phyloP scores from a whole-genome alignment of 106 monocot species.

The Xerophyta viscosa region DNA sequence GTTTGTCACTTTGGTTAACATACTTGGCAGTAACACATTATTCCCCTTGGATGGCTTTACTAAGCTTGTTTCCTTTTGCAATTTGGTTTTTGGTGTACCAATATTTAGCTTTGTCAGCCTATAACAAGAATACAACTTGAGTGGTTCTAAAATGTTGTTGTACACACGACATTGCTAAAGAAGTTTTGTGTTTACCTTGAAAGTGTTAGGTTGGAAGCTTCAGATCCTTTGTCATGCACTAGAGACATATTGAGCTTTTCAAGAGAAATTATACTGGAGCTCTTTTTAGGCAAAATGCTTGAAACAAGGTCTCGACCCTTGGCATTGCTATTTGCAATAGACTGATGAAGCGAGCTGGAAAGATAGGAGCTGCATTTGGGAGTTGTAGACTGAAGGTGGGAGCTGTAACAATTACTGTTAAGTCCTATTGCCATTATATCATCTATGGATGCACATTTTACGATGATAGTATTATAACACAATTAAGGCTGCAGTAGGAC shows the following conservation, averaged over 20 bases:
- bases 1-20: constrained; percentile 11
- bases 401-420: constrained; percentile 12
- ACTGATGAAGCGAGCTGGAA: constrained; percentile 6
- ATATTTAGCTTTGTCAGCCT: constrained; percentile 25
- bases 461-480: no score
- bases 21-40: constrained; percentile 5
- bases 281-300: constrained; percentile 4
- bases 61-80: no score
- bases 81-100: constrained; percentile 15
- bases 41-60: constrained; percentile 16
- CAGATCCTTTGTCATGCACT: constrained; percentile 19
- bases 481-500: no score
- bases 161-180: no score
- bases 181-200: constrained; percentile 16
- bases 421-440: no score
- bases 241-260: constrained; percentile 12
- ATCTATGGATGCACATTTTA: no score
- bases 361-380: no score
- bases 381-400: no score
- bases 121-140: not conserved
- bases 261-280: constrained; percentile 3
- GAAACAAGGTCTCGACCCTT: constrained; percentile 12
- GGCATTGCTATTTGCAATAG: constrained; percentile 6
- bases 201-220: constrained; percentile 7
- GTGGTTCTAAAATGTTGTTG: not conserved